Evolutionary conservation across 2,329 filamentous ascomycete species (phyloP), one percentile per base, ranked within the genome.

Genomic region (Arachnopeziza araneosa): DNA sequence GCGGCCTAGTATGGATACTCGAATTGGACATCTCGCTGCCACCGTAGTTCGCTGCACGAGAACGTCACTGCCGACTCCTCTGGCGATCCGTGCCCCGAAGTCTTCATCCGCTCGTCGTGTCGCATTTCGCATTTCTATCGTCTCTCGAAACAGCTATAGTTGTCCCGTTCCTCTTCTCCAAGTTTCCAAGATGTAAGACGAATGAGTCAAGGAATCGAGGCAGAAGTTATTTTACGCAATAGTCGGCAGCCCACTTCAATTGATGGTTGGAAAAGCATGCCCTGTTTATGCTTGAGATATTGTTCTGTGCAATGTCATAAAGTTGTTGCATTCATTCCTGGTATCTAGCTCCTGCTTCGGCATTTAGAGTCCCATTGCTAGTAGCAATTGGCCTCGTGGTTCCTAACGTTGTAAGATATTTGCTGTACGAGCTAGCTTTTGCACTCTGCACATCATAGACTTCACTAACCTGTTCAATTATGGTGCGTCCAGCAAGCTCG

Each of bases 231-330:
- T n/a, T 21, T 23, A 44, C 21, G 8, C 14, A 21, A n/a, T 1
- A 23, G 23, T 22, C 49, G 24, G 52, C 73, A 73, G 19, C 75
- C 72, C 4, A 76, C 75, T 5, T 92, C 63, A 88, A 88, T 74
- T 75, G 77, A 58, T 89, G 83, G 76, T 75, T 80, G 22, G 87
- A 93, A 73, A 91, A 89, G 73, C 95, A 96, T 71, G 85, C 87
- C 69, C 91, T 96, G 88, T 95, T 96, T 72, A 75, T 90, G 52
- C 78, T 96, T 58, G 96, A 96, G 74, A 81, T 96, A 96, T 91
- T 0, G 88, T 95, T 21, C 76, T 96, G 19, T 81, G 92, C 36
- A 91, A 96, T 73, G 91, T 91, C 2, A 83, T 96, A 92, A 96
- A 73, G 90, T 89, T 0, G 87, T 96, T 44, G 83, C 96, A 24